Base-by-base conservation (phyloP, 306 rosid species). In the Cucurbita maxima region DNA sequence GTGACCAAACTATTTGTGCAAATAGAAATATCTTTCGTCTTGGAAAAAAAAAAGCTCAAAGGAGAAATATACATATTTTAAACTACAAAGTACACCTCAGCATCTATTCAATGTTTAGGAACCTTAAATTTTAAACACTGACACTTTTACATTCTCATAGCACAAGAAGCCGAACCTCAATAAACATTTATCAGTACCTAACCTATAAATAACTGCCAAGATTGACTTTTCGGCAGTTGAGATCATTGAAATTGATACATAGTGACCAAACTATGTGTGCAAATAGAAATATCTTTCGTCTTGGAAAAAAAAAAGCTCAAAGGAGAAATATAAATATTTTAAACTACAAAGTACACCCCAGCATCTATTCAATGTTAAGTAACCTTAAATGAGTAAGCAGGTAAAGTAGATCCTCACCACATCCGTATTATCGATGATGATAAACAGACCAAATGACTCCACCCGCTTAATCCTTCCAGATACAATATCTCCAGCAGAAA, bases 391-490 rank as follows among this genome's bases (percentile, higher is more conserved):
- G 9, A 67, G 16, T 10, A 43, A 18, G 47, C 47, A 61, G 69
- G 25, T 62, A 62, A 61, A 67, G n/a, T 41, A 40, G 54, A 55
- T 19, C 66, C 75, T 74, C 85, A 93, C 97, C 95, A 86, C 61
- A 74, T 81, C 84, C 8, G 89, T 81, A 81, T 82, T 66, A 79
- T 91, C 91, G 79, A 94, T 85, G 60, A 81, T 72, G 76, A 94
- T 86, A 82, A 94, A 94, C 73, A 94, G 85, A 80, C 99, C 99
- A 83, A 68, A 94, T 50, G 92, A 66, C 82, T 94, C 99, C 34
- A 94, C 83, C 79, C 96, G 87, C 86, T 83, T 91, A 71, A 94
- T 80, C 77, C 80, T 83, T 80, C 99, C 99, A 47, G 92, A 75
- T 79, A 94, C 78, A 73, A 87, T 55, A 55, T 86, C 92, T 63